phyloP scores from a whole-genome alignment of 345 rosid genomes.

The Geranium rotundifolium region DNA sequence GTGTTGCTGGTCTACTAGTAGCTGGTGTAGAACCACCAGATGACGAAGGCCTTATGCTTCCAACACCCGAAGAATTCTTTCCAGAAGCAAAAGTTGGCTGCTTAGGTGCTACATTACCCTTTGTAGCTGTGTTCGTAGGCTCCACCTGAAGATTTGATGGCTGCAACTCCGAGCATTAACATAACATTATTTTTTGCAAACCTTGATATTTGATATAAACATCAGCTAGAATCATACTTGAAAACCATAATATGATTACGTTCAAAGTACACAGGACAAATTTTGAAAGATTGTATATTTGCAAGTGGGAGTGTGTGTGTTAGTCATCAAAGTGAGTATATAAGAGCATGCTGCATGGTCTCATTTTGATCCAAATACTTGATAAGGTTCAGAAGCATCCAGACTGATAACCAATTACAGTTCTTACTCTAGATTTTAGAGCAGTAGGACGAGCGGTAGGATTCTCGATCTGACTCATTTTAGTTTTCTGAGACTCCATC shows the following conservation, averaged over 20 bases:
- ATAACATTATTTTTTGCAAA: not conserved
- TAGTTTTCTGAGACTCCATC: constrained; percentile 42
- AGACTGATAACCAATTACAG: not conserved
- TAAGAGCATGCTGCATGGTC: not conserved
- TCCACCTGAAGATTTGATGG: not conserved
- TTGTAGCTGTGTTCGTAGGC: not conserved
- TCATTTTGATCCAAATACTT: not conserved
- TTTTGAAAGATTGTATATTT: not conserved
- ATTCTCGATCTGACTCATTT: constrained; percentile 35
- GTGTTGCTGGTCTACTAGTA: constrained; percentile 41
- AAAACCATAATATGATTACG: not conserved
- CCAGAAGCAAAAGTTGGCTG: constrained; percentile 26
- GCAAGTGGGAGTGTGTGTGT: not conserved
- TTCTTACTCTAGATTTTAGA: constrained; percentile 51
- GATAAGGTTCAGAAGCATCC: not conserved
- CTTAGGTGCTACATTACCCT: constrained; percentile 15
- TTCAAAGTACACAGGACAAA: not conserved
- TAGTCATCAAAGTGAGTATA: not conserved
- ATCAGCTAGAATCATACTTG: too few relatives aligned
- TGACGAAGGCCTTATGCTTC: constrained; percentile 49
- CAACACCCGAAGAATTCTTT: constrained; percentile 28
- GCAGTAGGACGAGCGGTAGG: constrained; percentile 36
- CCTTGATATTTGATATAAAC: too few relatives aligned
- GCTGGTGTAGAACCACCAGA: constrained; percentile 39
- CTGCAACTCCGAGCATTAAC: not conserved